Conservation (phyloP, 495 filamentous ascomycete genomes). For the Coniosporium apollinis region DNA sequence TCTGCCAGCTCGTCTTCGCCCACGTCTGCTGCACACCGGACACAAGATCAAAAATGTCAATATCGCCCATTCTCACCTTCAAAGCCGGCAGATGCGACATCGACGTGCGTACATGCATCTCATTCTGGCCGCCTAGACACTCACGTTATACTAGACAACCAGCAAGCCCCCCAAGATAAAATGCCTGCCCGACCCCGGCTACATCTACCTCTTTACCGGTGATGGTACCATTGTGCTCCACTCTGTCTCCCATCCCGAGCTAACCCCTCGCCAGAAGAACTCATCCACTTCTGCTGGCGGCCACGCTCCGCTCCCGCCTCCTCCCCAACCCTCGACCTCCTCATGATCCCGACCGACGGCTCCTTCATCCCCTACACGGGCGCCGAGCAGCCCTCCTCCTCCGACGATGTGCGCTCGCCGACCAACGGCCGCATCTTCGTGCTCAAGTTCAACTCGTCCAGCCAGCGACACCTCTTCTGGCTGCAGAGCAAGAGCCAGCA, state of each 20-base stretch:
- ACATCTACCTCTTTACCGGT: conserved; percentile 86
- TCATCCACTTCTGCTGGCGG: conserved; percentile 96
- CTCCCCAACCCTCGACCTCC: conserved; percentile 61
- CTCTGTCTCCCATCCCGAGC: neutral
- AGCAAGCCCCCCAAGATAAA: conserved; percentile 45
- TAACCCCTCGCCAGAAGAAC: conserved; percentile 31
- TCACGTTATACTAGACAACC: conserved; percentile 1
- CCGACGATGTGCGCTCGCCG: conserved; percentile 36
- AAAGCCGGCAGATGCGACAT: conserved; percentile 87
- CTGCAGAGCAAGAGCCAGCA: conserved; percentile 78
- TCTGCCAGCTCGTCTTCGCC: too few relatives aligned
- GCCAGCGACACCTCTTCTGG: conserved; percentile 87
- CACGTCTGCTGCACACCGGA: too few relatives aligned
- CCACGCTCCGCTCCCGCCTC: conserved; percentile 41
- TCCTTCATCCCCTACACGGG: conserved; percentile 61
- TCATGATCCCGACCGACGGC: conserved; percentile 82
- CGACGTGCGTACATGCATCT: conserved; percentile 40
- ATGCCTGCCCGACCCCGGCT: conserved; percentile 55
- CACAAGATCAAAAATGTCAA: conserved; percentile 66
- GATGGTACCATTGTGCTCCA: conserved; percentile 41
- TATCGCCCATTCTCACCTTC: conserved; percentile 79
- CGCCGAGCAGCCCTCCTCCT: conserved; percentile 20
- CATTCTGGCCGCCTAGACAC: neutral
- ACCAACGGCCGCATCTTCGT: conserved; percentile 86
- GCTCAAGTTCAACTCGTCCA: conserved; percentile 88